Evolutionary conservation across 371 early-diverging fungal species (phyloP), one percentile per base, ranked within the genome.

Genomic region (Batrachochytrium dendrobatidis): DNA sequence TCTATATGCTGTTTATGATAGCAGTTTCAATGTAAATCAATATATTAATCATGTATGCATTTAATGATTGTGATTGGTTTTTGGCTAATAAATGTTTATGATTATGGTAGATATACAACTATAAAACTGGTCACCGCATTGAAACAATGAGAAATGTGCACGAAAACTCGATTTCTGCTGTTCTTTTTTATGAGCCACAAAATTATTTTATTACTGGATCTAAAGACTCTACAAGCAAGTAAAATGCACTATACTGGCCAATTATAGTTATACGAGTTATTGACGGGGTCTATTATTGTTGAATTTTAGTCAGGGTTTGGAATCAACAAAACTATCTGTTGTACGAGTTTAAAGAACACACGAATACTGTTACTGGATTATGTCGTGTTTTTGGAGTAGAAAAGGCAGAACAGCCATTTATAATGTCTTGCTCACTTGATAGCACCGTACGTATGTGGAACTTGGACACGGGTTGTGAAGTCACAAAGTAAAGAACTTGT

Each of bases 381-480:
- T 32, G 55, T 31, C 33, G 61, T 22, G 39, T 68, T 32, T 30
- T 30, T 6, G 30, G 52, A 15, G 66, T 69, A 28, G 67, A 48
- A 3, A 29, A 31, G 31, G 57, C 59, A 15, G 46, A 63, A 10
- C 33, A 56, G 4, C 76, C 76, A n/a, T 62, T 70, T 39, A 49
- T 79, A 35, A 45, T 79, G 6, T 68, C 73, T 1, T 61, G 66
- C 34, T 72, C 70, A 0, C 49, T 68, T 74, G 99, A 99, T 64
- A 83, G 90, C 25, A 94, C 95, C 0, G 83, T 99, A 15, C 79
- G 89, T 63, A 88, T 99, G 54, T 99, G 99, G 99, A 92, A 94
- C 73, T 86, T 91, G 63, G 88, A 90, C 44, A 89, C 87, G 2
- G 99, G 98, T 3, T n/a, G n/a, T n/a, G n/a, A n/a, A n/a, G n/a